A percentile compares a stretch with the other conserved stretches of the same genome.
Evolutionary conservation across 2,329 filamentous ascomycete species (phyloP).

Genomic region (Sphaerulina populicola): DNA sequence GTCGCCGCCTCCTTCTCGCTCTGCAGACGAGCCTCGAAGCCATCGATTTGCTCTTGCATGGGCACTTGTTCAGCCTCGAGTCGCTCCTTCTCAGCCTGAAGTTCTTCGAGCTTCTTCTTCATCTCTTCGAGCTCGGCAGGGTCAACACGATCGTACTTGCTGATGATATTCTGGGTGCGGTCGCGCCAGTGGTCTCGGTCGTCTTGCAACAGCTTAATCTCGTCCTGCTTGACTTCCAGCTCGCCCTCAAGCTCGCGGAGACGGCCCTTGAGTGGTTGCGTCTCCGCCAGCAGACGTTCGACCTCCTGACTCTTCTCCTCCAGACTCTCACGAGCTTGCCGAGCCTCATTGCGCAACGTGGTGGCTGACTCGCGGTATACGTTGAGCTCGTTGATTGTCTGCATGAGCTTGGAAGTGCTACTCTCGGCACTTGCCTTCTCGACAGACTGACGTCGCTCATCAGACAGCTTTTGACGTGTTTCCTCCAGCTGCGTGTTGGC

Average conservation of each 20-base stretch:
- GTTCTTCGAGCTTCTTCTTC: constrained; percentile 61
- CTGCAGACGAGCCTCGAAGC: constrained; percentile 39
- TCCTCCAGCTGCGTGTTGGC: constrained; percentile 83
- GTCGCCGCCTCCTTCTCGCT: constrained; percentile 28
- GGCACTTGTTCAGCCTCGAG: constrained; percentile 46
- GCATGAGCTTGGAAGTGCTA: constrained; percentile 82
- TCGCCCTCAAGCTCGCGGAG: constrained; percentile 77
- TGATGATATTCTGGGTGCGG: constrained; percentile 87
- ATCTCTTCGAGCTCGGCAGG: constrained; percentile 85
- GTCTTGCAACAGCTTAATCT: constrained; percentile 79
- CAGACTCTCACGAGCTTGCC: constrained; percentile 67
- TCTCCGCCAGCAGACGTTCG: constrained; percentile 62
- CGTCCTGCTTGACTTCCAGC: constrained; percentile 71
- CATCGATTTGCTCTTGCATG: constrained; percentile 45
- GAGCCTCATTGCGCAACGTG: constrained; percentile 77
- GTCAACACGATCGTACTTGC: constrained; percentile 91
- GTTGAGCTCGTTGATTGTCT: constrained; percentile 92
- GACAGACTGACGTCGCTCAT: constrained; percentile 70
- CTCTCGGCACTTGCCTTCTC: constrained; percentile 65
- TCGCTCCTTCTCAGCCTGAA: constrained; percentile 46
- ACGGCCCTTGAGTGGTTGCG: constrained; percentile 73
- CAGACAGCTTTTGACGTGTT: constrained; percentile 75
- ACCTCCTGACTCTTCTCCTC: constrained; percentile 66
- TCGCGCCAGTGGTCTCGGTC: constrained; percentile 95
- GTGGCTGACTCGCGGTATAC: constrained; percentile 91